phyloP scores from a whole-genome alignment of 148 eudicot species.

The Nepenthes mirabilis region DNA sequence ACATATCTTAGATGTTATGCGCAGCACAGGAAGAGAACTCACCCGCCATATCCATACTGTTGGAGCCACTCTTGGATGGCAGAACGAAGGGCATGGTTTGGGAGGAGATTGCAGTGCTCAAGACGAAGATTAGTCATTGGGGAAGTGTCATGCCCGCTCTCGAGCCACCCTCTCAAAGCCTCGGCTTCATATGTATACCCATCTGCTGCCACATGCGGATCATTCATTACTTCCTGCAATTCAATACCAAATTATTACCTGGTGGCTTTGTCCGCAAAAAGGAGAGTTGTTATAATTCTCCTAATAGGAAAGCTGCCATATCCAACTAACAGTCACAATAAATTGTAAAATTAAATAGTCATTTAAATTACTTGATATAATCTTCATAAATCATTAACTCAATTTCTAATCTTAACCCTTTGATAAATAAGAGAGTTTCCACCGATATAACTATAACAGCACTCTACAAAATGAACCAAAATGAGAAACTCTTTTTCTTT shows the following conservation, averaged over 20 bases:
- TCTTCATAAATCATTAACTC: too few relatives aligned
- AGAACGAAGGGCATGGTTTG: constrained; percentile 75
- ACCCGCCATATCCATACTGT: too few relatives aligned
- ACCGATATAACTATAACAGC: too few relatives aligned
- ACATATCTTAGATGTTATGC: too few relatives aligned
- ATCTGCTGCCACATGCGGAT: constrained; percentile 37
- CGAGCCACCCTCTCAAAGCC: constrained; percentile 73
- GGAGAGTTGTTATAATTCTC: background rate
- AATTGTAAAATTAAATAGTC: too few relatives aligned
- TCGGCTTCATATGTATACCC: constrained; percentile 60
- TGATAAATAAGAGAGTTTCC: too few relatives aligned
- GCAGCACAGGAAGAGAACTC: too few relatives aligned
- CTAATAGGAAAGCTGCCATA: background rate
- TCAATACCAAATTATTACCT: background rate
- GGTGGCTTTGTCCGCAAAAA: background rate
- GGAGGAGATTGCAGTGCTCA: constrained; percentile 41
- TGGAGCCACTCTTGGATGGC: constrained; percentile 77
- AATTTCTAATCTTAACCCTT: too few relatives aligned
- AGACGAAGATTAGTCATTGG: constrained; percentile 78
- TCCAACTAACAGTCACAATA: background rate
- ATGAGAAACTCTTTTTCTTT: too few relatives aligned
- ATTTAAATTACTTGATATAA: too few relatives aligned
- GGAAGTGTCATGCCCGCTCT: constrained; percentile 59
- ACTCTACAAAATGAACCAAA: too few relatives aligned
- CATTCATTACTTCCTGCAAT: constrained; percentile 52